Conservation (phyloP, 1,139 yeast species). For the Yamadazyma pseudoaaseri region DNA sequence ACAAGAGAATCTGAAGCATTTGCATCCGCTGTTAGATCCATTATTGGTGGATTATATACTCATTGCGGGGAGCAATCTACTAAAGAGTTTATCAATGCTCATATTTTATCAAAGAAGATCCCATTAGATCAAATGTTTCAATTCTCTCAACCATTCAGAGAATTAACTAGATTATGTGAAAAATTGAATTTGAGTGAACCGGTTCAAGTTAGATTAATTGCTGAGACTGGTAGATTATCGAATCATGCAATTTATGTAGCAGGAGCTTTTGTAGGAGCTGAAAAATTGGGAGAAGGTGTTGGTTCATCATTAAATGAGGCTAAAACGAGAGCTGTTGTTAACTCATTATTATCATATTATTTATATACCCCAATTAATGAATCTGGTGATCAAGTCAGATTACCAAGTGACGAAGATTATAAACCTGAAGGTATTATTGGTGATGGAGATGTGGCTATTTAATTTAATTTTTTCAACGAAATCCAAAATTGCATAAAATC, state of each 20-base stretch:
- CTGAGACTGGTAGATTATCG: conserved; percentile 90
- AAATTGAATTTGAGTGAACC: conserved; percentile 78
- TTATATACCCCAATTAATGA: conserved; percentile 73
- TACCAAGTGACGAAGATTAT: conserved; percentile 60
- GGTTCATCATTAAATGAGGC: conserved; percentile 94
- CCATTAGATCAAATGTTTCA: conserved; percentile 72
- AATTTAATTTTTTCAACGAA: conserved; percentile 10
- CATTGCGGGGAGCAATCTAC: conserved; percentile 63
- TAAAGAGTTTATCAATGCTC: conserved; percentile 65
- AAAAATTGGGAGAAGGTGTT: conserved; percentile 90
- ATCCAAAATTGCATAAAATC: too few relatives aligned
- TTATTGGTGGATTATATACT: conserved; percentile 69
- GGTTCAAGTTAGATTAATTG: conserved; percentile 69
- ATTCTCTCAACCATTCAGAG: conserved; percentile 84
- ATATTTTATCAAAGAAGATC: conserved; percentile 75
- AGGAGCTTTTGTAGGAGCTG: conserved; percentile 83
- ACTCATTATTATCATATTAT: conserved; percentile 89
- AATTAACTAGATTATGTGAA: conserved; percentile 73
- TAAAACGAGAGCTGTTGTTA: conserved; percentile 86
- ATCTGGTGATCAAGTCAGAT: conserved; percentile 38
- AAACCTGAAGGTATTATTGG: conserved; percentile 51
- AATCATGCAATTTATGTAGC: conserved; percentile 85
- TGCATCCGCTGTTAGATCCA: conserved; percentile 66
- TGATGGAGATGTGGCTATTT: conserved; percentile 53
- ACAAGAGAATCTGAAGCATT: conserved; percentile 39